These are phyloP conservation scores for Daldinia caldariorum DNA, from an alignment of 495 filamentous ascomycete genomes.

Conservation along the genomic window DNA sequence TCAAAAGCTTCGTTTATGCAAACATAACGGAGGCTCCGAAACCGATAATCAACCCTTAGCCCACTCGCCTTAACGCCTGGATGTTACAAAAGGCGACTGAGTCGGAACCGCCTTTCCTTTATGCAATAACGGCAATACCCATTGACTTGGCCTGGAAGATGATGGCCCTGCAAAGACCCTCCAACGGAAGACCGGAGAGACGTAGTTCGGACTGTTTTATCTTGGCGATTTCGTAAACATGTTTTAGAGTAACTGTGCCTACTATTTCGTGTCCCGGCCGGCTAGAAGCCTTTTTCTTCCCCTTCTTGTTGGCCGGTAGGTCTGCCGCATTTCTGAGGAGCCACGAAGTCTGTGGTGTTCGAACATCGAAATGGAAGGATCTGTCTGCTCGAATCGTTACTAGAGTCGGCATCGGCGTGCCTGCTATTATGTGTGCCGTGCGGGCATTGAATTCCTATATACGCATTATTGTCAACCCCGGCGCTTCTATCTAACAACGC, in stretches of 20 bases:
- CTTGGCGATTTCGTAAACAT: conserved; percentile 97
- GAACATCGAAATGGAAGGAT: conserved; percentile 90
- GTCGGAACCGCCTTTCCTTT: conserved; percentile 19
- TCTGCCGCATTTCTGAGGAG: conserved; percentile 86
- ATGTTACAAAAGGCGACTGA: conserved; percentile 1
- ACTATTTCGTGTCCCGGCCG: conserved; percentile 80
- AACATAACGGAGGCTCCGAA: conserved; percentile 16
- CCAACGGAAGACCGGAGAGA: conserved; percentile 79
- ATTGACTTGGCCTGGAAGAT: conserved; percentile 89
- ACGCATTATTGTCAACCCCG: conserved; percentile 12
- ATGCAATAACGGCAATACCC: conserved; percentile 83
- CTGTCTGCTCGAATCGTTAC: conserved; percentile 94
- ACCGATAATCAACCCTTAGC: conserved; percentile 23
- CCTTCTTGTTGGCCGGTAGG: conserved; percentile 74
- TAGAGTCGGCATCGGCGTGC: conserved; percentile 87
- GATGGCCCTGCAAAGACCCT: conserved; percentile 85
- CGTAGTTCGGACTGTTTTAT: conserved; percentile 90
- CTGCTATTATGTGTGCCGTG: conserved; percentile 82
- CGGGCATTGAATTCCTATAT: conserved; percentile 95
- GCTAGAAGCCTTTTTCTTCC: conserved; percentile 79
- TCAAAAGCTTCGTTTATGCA: conserved; percentile 20
- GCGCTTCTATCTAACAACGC: not conserved
- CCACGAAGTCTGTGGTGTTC: conserved; percentile 90
- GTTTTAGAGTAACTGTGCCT: conserved; percentile 89
- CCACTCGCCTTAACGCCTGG: conserved; percentile 21